Base-by-base conservation (phyloP, 1,284 basidiomycete genomes). In the Malassezia caprae region DNA sequence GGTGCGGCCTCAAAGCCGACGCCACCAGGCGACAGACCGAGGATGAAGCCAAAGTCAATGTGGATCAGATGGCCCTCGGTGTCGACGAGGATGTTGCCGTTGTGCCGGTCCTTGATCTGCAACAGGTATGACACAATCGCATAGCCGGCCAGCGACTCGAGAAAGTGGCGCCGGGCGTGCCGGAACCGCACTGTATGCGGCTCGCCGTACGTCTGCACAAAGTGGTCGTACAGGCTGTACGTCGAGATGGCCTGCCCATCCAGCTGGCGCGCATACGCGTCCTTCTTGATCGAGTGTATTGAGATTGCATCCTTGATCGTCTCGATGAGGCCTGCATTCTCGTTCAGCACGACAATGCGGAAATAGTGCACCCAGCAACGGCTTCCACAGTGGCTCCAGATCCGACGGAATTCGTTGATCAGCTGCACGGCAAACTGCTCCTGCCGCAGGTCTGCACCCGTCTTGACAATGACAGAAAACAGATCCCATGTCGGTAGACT, bases 1-100 rank as follows among this genome's bases (percentile, higher is more conserved):
- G 94, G 94, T 4, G 94, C 91, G 12, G 91, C 93, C 77, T 99
- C 94, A 73, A 99, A 98, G 23, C 93, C 89, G 62, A 99, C 94
- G 12, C 93, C 93, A 6, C 78, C 78, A 0, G 94, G 94, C 5
- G 90, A 90, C 86, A 88, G 48, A 31, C 72, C 72, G 3, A 99
- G 81, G 81, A 99, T 94, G 78, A 98, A 98, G 0, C 94, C 94
- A 75, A 98, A 99, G 76, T 98, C 94, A 63, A 96, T 96, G 76
- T 96, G 66, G 56, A 93, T 83, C 15, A 93, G 78, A 67, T 94
- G 91, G 0, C 94, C 94, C 45, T 94, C 88, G 49, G 88, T 82
- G 76, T 98, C 94, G 34, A 99, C 79, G 4, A 99, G 81, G 57
- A 99, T 98, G 74, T 98, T 99, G 43, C 94, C 94, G 69, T 99